Base-by-base conservation (phyloP, 768 basidiomycete genomes). In the Suillus alpinus region DNA sequence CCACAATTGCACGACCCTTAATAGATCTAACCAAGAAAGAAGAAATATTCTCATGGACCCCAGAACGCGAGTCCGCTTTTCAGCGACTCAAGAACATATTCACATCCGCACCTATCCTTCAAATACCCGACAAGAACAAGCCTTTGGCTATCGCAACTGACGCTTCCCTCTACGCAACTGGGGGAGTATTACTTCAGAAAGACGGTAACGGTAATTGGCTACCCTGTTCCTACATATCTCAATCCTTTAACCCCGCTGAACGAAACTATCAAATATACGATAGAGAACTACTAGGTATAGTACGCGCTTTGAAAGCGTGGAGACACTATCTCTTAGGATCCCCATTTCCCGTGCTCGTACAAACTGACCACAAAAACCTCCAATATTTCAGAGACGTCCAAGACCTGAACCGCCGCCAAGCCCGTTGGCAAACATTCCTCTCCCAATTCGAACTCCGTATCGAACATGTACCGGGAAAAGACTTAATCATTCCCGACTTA, bases 251-350 rank as follows among this genome's bases (percentile, higher is more conserved):
- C 1, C 26, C 66, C 0, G 67, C 77, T 0, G 77, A 86, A 64
- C 32, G 67, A 1, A 85, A 84, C 65, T 84, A 85, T 61, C 69
- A 80, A 14, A 76, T 81, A 20, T 74, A 83, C 60, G 77, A 86
- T 60, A 0, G 32, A 0, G 49, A 67, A 66, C 57, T 67, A 1
- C 37, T 63, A 0, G 10, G 43, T 0, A 23, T 66, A 5, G 53
- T 66, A 2, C 0, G 2, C 0, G 56, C 53, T 3, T n/a, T 66
- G 0, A 55, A 62, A 16, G 4, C 32, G 0, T 66, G 60, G 74
- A 52, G 69, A 36, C 65, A 74, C 32, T 78, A 74, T 63, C 68
- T 79, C 5, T 63, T 74, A 10, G 69, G 77, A 9, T 68, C 73
- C 9, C 52, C 60, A 66, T 43, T 62, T 67, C 59, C 73, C 59